phyloP scores from a whole-genome alignment of 345 rosid genomes.

The Eucalyptus cloeziana region DNA sequence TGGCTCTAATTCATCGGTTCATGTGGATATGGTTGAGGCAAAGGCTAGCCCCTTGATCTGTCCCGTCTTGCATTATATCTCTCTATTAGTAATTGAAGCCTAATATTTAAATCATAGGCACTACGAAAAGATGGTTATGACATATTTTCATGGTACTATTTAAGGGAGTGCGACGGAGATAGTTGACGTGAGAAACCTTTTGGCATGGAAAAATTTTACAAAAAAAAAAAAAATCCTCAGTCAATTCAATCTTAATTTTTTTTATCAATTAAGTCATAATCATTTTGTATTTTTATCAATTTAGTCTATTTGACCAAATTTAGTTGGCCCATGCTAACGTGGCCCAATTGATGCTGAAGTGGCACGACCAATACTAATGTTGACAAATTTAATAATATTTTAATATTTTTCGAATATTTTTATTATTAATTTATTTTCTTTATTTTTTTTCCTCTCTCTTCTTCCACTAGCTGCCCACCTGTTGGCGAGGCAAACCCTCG shows the following conservation, averaged over 20 bases:
- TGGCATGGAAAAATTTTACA: too few relatives aligned
- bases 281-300: too few relatives aligned
- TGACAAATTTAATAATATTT: too few relatives aligned
- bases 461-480: rapidly evolving
- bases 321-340: rapidly evolving
- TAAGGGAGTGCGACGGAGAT: not conserved
- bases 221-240: too few relatives aligned
- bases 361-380: rapidly evolving
- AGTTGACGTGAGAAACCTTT: not conserved
- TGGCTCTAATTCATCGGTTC: not conserved
- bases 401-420: too few relatives aligned
- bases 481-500: rapidly evolving
- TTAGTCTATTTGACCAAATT: rapidly evolving
- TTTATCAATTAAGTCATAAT: too few relatives aligned
- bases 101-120: not conserved
- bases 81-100: not conserved
- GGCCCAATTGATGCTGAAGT: not conserved
- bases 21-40: not conserved
- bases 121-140: not conserved
- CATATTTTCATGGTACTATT: not conserved
- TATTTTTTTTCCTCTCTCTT: not conserved
- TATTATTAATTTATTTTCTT: too few relatives aligned
- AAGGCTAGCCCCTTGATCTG: not conserved
- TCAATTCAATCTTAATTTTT: not conserved
- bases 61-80: not conserved